Evolutionary conservation across 805 yeast species (phyloP).

Genomic region (Candida chauliodis): DNA sequence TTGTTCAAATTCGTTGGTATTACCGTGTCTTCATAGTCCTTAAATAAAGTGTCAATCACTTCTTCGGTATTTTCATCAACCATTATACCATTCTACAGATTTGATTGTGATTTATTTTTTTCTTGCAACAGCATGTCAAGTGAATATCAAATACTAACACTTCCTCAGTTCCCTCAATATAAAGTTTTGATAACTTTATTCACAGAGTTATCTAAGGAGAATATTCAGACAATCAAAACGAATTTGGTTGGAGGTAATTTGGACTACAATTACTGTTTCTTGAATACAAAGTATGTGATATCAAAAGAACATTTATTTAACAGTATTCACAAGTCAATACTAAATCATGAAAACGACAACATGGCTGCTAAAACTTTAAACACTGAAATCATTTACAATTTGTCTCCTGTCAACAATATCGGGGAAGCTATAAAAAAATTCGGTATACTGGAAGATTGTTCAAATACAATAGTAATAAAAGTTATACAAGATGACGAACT

Average conservation of each 20-base stretch:
- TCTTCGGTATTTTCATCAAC: background rate
- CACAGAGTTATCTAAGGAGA: conserved; percentile 39
- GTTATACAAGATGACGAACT: conserved; percentile 24
- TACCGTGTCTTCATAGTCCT: conserved; percentile 1
- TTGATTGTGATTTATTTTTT: no score
- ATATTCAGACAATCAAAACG: conserved; percentile 38
- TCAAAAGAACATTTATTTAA: conserved; percentile 61
- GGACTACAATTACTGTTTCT: conserved; percentile 58
- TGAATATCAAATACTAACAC: conserved; percentile 6
- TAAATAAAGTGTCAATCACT: conserved; percentile 8
- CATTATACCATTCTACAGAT: background rate
- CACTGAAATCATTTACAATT: conserved; percentile 65
- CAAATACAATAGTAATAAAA: conserved; percentile 49
- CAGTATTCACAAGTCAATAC: conserved; percentile 57
- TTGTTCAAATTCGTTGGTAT: background rate
- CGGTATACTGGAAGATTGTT: conserved; percentile 56
- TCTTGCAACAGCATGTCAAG: no score
- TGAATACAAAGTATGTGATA: conserved; percentile 55
- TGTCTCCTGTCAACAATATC: conserved; percentile 69
- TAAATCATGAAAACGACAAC: conserved; percentile 44
- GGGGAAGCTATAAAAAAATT: conserved; percentile 68
- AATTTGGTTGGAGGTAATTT: conserved; percentile 43
- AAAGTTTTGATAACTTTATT: conserved; percentile 42
- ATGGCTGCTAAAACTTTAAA: conserved; percentile 64
- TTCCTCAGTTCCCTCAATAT: conserved; percentile 48